These are phyloP conservation scores for Macrocystidia cucumis DNA, from an alignment of 1,284 basidiomycete species.

Conservation along the genomic window DNA sequence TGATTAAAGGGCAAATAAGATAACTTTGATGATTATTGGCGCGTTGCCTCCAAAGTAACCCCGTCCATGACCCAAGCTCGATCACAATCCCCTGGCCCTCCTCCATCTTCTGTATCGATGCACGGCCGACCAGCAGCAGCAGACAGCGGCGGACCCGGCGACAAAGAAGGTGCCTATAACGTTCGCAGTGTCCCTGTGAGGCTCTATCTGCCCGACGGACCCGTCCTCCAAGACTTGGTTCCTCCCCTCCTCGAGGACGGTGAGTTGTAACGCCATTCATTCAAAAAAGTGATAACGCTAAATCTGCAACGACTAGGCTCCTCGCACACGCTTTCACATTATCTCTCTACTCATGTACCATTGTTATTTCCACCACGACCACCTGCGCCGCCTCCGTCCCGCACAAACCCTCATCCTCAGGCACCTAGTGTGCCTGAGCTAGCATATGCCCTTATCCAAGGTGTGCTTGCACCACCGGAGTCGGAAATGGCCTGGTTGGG, in stretches of 20 bases:
- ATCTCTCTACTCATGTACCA: constrained; percentile 56
- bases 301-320: constrained; percentile 36
- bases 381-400: constrained; percentile 29
- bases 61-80: constrained; percentile 53
- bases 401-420: constrained; percentile 25
- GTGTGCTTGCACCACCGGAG: constrained; percentile 80
- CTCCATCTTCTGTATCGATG: constrained; percentile 41
- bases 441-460: constrained; percentile 77
- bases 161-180: constrained; percentile 72
- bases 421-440: constrained; percentile 32
- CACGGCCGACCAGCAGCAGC: constrained; percentile 63
- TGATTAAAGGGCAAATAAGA: constrained; percentile 38
- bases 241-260: constrained; percentile 70
- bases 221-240: constrained; percentile 84
- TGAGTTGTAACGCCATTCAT: constrained; percentile 20
- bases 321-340: constrained; percentile 50
- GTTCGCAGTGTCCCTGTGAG: constrained; percentile 85
- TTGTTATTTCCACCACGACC: constrained; percentile 53
- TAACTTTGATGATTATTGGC: constrained; percentile 93
- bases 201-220: constrained; percentile 88
- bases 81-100: constrained; percentile 43
- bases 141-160: constrained; percentile 49
- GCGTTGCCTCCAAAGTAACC: constrained; percentile 83
- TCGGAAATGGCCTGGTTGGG: constrained; percentile 92
- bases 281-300: not conserved